Base-by-base conservation (phyloP, 768 basidiomycete genomes). In the Lentinula sp. region DNA sequence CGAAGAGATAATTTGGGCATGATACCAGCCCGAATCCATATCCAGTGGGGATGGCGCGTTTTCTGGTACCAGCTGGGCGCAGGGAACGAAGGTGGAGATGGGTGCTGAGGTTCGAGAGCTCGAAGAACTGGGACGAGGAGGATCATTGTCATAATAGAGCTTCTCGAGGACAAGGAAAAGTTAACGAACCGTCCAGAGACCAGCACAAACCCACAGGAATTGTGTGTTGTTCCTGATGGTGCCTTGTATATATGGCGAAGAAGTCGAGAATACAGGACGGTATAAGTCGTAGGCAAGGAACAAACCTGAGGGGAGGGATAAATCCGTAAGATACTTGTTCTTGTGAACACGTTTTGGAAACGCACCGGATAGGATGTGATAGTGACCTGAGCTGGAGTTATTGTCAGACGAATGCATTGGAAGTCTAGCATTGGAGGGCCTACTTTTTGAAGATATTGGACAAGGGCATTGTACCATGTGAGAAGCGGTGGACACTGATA, bases 1-100 rank as follows among this genome's bases (percentile, higher is more conserved):
- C 97, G 68, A 95, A 98, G 70, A 91, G 86, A 76, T 99, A 99
- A 73, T 99, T 98, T 15, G 96, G 93, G 77, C 84, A 90, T 5
- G 92, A 89, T 43, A 95, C 82, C n/a, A 84, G 74, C 58, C 85
- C 78, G 76, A 98, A 99, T 5, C 95, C 95, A 65, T 94, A 96
- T 28, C 97, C 96, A n/a, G 78, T 75, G 0, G 97, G 97, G 65
- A 97, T 88, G n/a, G 82, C 87, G 52, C 96, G 88, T 59, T 80
- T 83, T 61, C 84, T 86, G 5, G 87, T 82, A 15, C 91, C 93
- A 23, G 82, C 76, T 0, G 96, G 93, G 21, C 97, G 91, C 49
- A 99, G 84, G 43, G 81, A 78, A 53, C 93, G 88, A 18, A 98
- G 81, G 13, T 84, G 92, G 61, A 95, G 67, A 70, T 99, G 97